phyloP scores from a whole-genome alignment of 805 yeast species.

The Debaryomyces castellii region DNA sequence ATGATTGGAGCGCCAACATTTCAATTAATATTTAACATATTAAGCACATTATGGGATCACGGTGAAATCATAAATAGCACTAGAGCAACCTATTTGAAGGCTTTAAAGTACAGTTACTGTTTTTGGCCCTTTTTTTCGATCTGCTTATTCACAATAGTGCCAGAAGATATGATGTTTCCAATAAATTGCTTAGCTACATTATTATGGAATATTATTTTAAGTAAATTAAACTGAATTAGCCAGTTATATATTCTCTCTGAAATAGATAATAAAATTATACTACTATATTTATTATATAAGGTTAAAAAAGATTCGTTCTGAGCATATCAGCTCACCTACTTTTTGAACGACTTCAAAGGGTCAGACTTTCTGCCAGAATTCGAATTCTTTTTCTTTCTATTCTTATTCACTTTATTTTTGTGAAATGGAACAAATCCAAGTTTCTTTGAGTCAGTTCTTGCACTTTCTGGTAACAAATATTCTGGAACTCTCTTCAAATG shows the following conservation, averaged over 20 bases:
- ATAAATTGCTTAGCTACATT: slow-evolving; percentile 56
- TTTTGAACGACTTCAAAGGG: slow-evolving; percentile 57
- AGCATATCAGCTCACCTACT: too few relatives aligned
- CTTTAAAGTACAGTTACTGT: slow-evolving; percentile 52
- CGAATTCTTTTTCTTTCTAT: slow-evolving; percentile 33
- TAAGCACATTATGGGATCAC: slow-evolving; percentile 57
- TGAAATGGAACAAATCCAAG: slow-evolving; percentile 76
- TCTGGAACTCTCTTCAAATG: slow-evolving; percentile 93
- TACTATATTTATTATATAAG: background rate
- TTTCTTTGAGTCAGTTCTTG: slow-evolving; percentile 52
- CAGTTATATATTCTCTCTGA: background rate
- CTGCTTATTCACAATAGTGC: slow-evolving; percentile 48
- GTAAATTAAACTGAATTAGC: slow-evolving; percentile 22
- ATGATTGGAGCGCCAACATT: slow-evolving; percentile 53
- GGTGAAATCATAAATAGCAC: slow-evolving; percentile 33
- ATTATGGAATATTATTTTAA: slow-evolving; percentile 54
- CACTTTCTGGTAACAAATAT: slow-evolving; percentile 80
- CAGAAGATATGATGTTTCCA: slow-evolving; percentile 53
- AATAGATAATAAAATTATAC: background rate
- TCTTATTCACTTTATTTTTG: slow-evolving; percentile 48
- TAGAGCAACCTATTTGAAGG: slow-evolving; percentile 41
- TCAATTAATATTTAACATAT: slow-evolving; percentile 50
- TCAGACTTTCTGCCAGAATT: slow-evolving; percentile 47
- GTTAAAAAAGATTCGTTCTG: too few relatives aligned
- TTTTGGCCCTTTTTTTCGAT: slow-evolving; percentile 62